Conservation (phyloP, 768 basidiomycete genomes). For the Trametes sanguinea region DNA sequence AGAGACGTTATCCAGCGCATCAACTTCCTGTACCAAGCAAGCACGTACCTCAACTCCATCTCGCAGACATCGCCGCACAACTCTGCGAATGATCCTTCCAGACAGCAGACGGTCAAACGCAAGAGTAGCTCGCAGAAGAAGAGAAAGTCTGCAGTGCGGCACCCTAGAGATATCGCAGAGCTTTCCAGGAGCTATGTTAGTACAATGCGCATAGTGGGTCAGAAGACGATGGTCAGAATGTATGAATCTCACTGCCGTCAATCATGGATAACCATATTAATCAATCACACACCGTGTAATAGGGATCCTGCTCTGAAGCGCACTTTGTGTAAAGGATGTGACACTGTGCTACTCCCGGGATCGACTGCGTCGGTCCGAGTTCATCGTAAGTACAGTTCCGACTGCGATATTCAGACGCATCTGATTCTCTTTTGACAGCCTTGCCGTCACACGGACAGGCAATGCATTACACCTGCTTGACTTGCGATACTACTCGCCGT, state of each 20-base stretch:
- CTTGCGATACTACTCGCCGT: slow-evolving; percentile 58
- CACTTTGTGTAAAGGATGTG: slow-evolving; percentile 71
- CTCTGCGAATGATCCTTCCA: slow-evolving; percentile 8
- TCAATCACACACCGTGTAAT: background rate
- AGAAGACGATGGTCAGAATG: slow-evolving; percentile 80
- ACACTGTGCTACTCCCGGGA: slow-evolving; percentile 66
- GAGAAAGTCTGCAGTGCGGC: slow-evolving; percentile 34
- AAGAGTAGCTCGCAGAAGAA: slow-evolving; percentile 23
- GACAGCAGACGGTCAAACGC: background rate
- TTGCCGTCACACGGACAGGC: slow-evolving; percentile 52
- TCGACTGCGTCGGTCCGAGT: slow-evolving; percentile 63
- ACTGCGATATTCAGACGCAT: background rate
- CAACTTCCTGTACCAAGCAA: slow-evolving; percentile 85
- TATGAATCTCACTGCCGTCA: slow-evolving; percentile 34
- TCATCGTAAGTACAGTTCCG: slow-evolving; percentile 47
- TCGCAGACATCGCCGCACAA: slow-evolving; percentile 21
- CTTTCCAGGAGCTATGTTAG: slow-evolving; percentile 65
- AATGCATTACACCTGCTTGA: slow-evolving; percentile 58
- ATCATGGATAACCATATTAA: background rate
- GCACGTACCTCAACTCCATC: slow-evolving; percentile 56
- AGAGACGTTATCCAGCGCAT: slow-evolving; percentile 80
- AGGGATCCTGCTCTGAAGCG: slow-evolving; percentile 88
- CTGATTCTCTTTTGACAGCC: slow-evolving; percentile 30
- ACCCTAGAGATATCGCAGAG: slow-evolving; percentile 42
- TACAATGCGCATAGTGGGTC: slow-evolving; percentile 69